These are phyloP conservation scores for Tillandsia fasciculata DNA, from an alignment of 176 grass and related monocot species.

Conservation along the genomic window DNA sequence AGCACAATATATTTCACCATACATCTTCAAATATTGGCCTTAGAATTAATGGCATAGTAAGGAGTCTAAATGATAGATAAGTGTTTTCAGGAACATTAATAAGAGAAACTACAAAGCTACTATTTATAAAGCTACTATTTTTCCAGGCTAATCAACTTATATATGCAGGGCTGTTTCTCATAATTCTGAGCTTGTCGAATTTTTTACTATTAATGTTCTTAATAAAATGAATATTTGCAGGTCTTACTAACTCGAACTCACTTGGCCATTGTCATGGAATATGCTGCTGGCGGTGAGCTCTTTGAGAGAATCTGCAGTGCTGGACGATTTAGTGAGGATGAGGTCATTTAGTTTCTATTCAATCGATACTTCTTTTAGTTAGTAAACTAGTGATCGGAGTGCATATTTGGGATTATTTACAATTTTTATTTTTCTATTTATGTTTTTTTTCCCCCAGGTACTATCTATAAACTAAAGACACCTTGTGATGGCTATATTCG, in stretches of 20 bases:
- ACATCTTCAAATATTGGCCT: no score
- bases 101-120: no score
- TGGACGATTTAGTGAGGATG: constrained; percentile 88
- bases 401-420: no score
- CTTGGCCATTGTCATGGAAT: constrained; percentile 96
- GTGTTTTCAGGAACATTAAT: no score
- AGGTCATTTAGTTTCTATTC: constrained; percentile 34
- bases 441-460: neutral
- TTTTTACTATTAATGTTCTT: constrained; percentile 6
- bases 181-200: neutral
- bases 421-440: neutral
- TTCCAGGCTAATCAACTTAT: neutral
- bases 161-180: neutral
- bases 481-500: no score
- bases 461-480: no score
- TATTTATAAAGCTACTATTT: no score
- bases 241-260: constrained; percentile 71
- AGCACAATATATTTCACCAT: no score
- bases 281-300: constrained; percentile 86
- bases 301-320: constrained; percentile 76
- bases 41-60: no score
- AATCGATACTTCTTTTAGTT: neutral
- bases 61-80: no score
- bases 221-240: constrained; percentile 21
- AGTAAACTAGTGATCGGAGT: no score